Evolutionary conservation across 2,329 filamentous ascomycete species (phyloP), one percentile per base, ranked within the genome.

Genomic region (Ophiostoma sp.): DNA sequence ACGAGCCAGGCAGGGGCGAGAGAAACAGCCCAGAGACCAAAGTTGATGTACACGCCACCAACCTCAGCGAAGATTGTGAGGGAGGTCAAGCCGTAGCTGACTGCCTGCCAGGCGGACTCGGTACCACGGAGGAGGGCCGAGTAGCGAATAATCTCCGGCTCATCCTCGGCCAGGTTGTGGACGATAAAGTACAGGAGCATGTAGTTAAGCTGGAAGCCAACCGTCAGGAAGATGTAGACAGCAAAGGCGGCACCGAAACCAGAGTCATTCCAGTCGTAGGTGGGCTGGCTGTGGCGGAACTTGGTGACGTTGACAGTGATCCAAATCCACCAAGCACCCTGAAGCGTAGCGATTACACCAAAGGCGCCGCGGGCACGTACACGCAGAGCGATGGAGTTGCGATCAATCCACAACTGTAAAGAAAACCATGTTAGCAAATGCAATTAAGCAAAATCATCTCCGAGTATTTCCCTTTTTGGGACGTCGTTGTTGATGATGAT

Each of bases 321-420:
- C 89, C 89, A 92, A 3, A 86, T 80, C 89, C 89, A 92, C 84
- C 87, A 91, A 0, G 80, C 87, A 0, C 89, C 89, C 73, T 90
- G 88, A 0, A 89, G 75, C 0, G 81, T 77, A 16, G 83, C 79
- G 60, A 88, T 82, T 3, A 79, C 68, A 70, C 77, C 79, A 72
- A 90, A 91, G 0, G 85, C 80, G 3, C 75, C 79, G 3, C 88
- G 79, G 1, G 84, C 81, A 5, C 88, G 81, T 0, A 77, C 75
- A 70, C 83, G 84, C 3, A 90, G 77, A 0, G 85, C 76, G 5
- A 89, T 75, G 0, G 78, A 77, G 1, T 80, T 82, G n/a, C 79
- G 81, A 71, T 91, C 89, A 2, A 91, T 81, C 76, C 84, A 90
- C 11, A 73, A 70, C 81, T 82, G 55, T 12, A 14, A 2, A 27